A percentile compares a stretch with the other conserved stretches of the same genome.
phyloP scores from a whole-genome alignment of 2,329 filamentous ascomycete genomes.

The Huntiella omanensis region DNA sequence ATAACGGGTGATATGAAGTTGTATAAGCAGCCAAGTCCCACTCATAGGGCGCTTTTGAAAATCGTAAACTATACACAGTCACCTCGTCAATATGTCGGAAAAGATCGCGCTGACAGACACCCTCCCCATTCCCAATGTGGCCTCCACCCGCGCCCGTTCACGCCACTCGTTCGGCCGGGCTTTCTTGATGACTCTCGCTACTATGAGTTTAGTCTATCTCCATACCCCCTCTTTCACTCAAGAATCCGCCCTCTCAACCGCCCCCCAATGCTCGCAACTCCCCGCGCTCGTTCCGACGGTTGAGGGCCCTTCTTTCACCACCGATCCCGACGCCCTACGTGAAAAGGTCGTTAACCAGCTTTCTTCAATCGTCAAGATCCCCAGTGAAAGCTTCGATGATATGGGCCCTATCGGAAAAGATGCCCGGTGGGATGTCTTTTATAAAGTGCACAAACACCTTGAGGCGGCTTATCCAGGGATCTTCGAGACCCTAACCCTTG shows the following conservation, averaged over 20 bases:
- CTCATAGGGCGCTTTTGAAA: too few relatives aligned
- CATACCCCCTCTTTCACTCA: not conserved
- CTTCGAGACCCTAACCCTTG: slow-evolving; percentile 27
- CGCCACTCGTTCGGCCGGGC: not conserved
- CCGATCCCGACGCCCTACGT: slow-evolving; percentile 18
- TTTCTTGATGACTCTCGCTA: not conserved
- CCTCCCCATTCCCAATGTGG: not conserved
- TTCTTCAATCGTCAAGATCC: slow-evolving; percentile 30
- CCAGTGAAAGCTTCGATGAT: slow-evolving; percentile 36
- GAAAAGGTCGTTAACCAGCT: slow-evolving; percentile 20
- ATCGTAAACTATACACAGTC: too few relatives aligned
- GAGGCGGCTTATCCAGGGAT: slow-evolving; percentile 31
- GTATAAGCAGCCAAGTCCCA: too few relatives aligned
- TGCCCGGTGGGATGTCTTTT: slow-evolving; percentile 38
- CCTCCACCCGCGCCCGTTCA: not conserved
- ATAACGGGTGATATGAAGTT: too few relatives aligned
- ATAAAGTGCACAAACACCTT: slow-evolving; percentile 31
- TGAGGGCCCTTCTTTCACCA: slow-evolving; percentile 14
- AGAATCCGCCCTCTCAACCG: not conserved
- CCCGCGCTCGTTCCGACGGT: slow-evolving; percentile 17
- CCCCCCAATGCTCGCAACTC: slow-evolving; percentile 18
- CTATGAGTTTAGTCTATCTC: not conserved
- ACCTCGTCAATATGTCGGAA: too few relatives aligned
- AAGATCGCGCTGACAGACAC: too few relatives aligned
- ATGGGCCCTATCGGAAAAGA: slow-evolving; percentile 35